phyloP scores from a whole-genome alignment of 345 rosid species.

The Trapa incisa region DNA sequence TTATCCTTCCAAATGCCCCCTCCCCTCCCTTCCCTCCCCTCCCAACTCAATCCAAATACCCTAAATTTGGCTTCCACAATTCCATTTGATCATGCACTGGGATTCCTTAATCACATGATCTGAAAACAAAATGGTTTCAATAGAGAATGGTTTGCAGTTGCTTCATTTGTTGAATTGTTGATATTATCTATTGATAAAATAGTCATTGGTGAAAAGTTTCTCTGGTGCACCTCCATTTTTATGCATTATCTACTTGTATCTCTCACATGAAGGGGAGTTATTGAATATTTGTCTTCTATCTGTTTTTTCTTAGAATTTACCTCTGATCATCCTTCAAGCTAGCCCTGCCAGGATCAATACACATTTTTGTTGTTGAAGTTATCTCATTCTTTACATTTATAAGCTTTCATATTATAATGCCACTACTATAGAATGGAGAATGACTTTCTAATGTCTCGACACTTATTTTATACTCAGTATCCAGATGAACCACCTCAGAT shows the following conservation, averaged over 20 bases:
- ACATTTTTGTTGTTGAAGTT: not conserved
- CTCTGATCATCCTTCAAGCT: not conserved
- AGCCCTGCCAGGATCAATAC: not conserved
- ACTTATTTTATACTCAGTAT: slow-evolving; percentile 33
- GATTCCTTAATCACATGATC: not conserved
- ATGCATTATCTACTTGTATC: not conserved
- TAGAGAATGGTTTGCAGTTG: not conserved
- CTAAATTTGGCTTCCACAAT: not conserved
- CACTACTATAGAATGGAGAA: not conserved
- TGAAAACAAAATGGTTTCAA: no score
- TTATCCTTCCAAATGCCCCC: no score
- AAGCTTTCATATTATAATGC: not conserved
- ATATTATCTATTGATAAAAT: not conserved
- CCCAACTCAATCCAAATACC: no score
- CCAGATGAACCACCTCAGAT: slow-evolving; percentile 60
- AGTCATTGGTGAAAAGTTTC: not conserved
- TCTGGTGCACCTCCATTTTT: not conserved
- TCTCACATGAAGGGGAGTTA: not conserved
- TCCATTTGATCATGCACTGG: not conserved
- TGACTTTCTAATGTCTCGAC: not conserved
- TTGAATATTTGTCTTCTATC: not conserved
- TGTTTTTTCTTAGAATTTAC: not conserved
- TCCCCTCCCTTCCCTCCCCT: no score
- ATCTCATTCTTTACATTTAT: not conserved
- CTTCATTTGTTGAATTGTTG: not conserved